Base-by-base conservation (phyloP, 768 basidiomycete species). In the Neoboletus brunneissimus region DNA sequence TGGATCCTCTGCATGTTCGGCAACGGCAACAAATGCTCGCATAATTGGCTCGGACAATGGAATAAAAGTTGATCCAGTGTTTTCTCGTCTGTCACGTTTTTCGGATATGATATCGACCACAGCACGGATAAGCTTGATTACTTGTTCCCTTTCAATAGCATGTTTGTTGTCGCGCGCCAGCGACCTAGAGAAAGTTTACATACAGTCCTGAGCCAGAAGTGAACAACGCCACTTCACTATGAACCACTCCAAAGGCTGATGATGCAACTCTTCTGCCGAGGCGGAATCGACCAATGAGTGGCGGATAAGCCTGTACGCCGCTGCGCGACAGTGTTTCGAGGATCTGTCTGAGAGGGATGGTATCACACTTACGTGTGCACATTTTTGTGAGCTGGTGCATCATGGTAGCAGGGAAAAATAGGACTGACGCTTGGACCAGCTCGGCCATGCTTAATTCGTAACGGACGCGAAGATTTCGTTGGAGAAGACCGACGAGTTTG, bases 1-100 rank as follows among this genome's bases (percentile, higher is more conserved):
- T 1, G 89, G 87, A 64, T 98, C 97, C 61, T 98, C 97, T 11
- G 83, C 79, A 55, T 93, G 89, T 69, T 99, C 97, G 0, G 95
- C 94, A 13, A 97, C 84, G 10, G 95, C 91, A 40, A 98, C 84
- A n/a, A 98, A 75, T 12, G 92, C 90, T 32, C 97, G 84, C 75
- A 98, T 83, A 49, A 94, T 81, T 29, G 85, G 76, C 63, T 90
- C 85, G 8, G 89, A 87, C 48, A 94, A 69, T 13, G 85, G 86
- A 5, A 88, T 80, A 3, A 69, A 69, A 12, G 79, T 79, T 11
- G 76, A 65, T 11, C 76, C 77, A 10, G 57, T 58, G 38, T 73
- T 73, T 22, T 74, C 73, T 27, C 76, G 69, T 42, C 75, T 73
- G 27, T 80, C 75, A 37, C 72, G 63, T 41, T 82, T 79, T 48